phyloP scores from a whole-genome alignment of 345 rosid genomes.

The Capsella bursapastoris region DNA sequence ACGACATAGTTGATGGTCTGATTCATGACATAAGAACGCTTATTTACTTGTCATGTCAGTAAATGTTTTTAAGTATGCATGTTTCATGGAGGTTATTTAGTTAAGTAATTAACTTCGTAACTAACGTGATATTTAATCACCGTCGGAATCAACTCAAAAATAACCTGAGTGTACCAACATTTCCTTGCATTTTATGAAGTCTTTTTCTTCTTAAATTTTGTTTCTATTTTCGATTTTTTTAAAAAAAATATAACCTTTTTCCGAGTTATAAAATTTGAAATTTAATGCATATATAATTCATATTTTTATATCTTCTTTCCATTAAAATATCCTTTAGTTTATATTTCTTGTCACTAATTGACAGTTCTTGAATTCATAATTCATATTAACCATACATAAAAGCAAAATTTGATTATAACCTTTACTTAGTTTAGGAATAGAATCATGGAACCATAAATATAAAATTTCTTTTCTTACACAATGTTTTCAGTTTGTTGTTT shows the following conservation, averaged over 20 bases:
- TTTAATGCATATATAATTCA: neutral
- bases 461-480: neutral
- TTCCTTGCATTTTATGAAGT: too few relatives aligned
- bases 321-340: neutral
- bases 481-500: slow-evolving; percentile 8
- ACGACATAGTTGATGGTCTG: slow-evolving; percentile 1
- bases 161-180: neutral
- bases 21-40: neutral
- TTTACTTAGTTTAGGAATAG: neutral
- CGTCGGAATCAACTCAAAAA: neutral
- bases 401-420: neutral
- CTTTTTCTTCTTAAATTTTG: too few relatives aligned
- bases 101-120: neutral
- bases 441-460: neutral
- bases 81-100: neutral
- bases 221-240: too few relatives aligned
- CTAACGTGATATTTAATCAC: neutral
- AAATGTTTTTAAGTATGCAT: neutral
- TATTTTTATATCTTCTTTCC: too few relatives aligned
- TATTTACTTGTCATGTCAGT: neutral
- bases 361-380: neutral
- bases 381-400: neutral
- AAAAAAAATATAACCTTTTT: too few relatives aligned
- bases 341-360: neutral
- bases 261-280: neutral